Base-by-base conservation (phyloP, 2,329 filamentous ascomycete genomes). In the Xylaria hypoxylon region DNA sequence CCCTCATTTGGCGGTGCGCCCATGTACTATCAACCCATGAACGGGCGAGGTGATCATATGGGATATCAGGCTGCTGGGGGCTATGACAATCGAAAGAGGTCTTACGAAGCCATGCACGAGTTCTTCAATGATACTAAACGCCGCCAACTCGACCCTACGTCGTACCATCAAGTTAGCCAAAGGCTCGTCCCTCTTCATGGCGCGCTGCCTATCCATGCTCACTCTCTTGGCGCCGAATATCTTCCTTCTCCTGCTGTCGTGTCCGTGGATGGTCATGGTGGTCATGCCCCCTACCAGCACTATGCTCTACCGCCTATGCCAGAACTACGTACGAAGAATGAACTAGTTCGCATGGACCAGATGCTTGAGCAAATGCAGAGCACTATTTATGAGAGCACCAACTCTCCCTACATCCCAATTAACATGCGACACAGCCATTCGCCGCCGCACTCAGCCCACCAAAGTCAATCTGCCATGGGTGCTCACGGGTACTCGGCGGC, bases 331-430 rank as follows among this genome's bases (percentile, higher is more conserved):
- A 97, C 94, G 55, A 97, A 98, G 86, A 94, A 89, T 78, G 96
- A 99, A 78, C 85, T 99, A 48, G 84, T 97, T 78, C 94, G 97
- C 78, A 94, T 98, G 75, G 96, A 98, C 79, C 92, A 94, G 76
- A 92, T 98, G 79, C 87, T 99, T 62, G 94, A 97, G 81, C 93
- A 97, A 81, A 95, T 98, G 85, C 94, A 97, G 81, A 90, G 91
- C 70, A 97, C 95, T 51, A 93, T 98, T 55, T 98, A 98, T 77
- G 96, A 98, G 81, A 97, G 91, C 78, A 90, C 94, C 62, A 92
- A 90, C 73, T 90, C 87, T 17, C 90, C 93, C 76, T 90, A 91
- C 74, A 77, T 77, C 26, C 76, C 84, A 40, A 82, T 86, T 61
- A 85, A 85, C 71, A 84, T 87, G 79, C 87, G 88, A 70, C 82